Percentiles rank a stretch among this genome's conserved stretches.
Evolutionary conservation across 2,329 filamentous ascomycete genomes (phyloP).

Genomic region (Penicillium sp.): DNA sequence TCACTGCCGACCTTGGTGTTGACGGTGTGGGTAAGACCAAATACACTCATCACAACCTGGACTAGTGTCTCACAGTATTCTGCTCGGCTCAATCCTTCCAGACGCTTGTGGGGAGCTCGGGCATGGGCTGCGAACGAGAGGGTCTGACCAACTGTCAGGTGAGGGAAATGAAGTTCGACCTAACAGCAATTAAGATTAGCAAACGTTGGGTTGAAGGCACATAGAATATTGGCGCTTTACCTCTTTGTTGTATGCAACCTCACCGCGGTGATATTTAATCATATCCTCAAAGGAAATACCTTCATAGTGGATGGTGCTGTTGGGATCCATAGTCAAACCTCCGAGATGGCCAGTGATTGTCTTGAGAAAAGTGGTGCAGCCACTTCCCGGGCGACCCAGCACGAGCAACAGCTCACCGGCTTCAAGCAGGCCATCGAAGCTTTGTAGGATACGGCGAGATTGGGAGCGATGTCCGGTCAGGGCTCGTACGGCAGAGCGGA

Average conservation of each 20-base stretch:
- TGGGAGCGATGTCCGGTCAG: slow-evolving; percentile 33
- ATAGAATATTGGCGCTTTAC: slow-evolving; percentile 3
- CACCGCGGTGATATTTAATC: slow-evolving; percentile 55
- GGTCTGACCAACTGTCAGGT: slow-evolving; percentile 66
- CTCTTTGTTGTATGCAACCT: slow-evolving; percentile 50
- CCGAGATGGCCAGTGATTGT: slow-evolving; percentile 71
- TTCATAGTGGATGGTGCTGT: slow-evolving; percentile 77
- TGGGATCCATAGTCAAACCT: slow-evolving; percentile 31
- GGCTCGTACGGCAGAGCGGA: slow-evolving; percentile 31
- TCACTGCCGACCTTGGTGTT: slow-evolving; percentile 49
- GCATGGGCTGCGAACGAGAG: slow-evolving; percentile 73
- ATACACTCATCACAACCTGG: slow-evolving; percentile 43
- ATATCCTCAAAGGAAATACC: slow-evolving; percentile 63
- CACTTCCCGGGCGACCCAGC: slow-evolving; percentile 39
- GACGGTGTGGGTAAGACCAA: slow-evolving; percentile 44
- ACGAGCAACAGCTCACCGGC: slow-evolving; percentile 47
- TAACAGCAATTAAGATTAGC: neutral
- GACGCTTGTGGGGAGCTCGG: slow-evolving; percentile 38
- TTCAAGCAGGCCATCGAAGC: slow-evolving; percentile 45
- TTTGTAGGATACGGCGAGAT: slow-evolving; percentile 19
- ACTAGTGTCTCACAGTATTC: slow-evolving; percentile 40
- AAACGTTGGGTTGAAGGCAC: slow-evolving; percentile 38
- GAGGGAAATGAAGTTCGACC: slow-evolving; percentile 58
- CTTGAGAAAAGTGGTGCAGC: slow-evolving; percentile 80
- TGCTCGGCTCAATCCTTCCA: slow-evolving; percentile 19